Conservation (phyloP, 169 alveolate species). For the Eimeria maxima region DNA sequence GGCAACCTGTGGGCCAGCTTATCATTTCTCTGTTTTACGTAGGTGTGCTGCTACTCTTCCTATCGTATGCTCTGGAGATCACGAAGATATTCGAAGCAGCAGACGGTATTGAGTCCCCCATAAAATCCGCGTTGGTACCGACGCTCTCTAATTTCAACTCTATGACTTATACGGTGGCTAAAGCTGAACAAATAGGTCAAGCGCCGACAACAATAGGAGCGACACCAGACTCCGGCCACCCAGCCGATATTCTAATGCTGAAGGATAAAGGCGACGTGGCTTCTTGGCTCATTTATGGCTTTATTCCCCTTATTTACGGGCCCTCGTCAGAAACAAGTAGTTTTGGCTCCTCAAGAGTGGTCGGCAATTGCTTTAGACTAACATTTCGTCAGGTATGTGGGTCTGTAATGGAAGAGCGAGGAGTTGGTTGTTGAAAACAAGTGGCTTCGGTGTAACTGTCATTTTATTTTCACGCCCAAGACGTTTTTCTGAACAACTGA, state of each 20-base stretch:
- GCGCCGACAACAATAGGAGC: background rate
- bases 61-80: constrained; percentile 66
- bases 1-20: constrained; percentile 52
- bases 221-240: constrained; percentile 19
- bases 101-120: constrained; percentile 48
- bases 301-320: constrained; percentile 60
- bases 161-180: background rate
- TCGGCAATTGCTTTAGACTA: constrained; percentile 58
- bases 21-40: constrained; percentile 22
- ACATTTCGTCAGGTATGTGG: constrained; percentile 69
- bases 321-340: constrained; percentile 56
- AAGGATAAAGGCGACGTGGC: constrained; percentile 62
- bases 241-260: background rate
- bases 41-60: constrained; percentile 31
- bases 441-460: background rate
- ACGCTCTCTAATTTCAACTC: constrained; percentile 50
- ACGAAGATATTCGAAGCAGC: constrained; percentile 51
- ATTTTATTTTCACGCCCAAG: background rate
- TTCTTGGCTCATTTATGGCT: constrained; percentile 76
- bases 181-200: background rate
- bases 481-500: no score
- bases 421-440: background rate
- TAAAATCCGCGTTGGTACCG: constrained; percentile 49
- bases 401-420: background rate
- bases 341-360: constrained; percentile 44